phyloP scores from a whole-genome alignment of 176 grass and related monocot species.

The Poa annua region DNA sequence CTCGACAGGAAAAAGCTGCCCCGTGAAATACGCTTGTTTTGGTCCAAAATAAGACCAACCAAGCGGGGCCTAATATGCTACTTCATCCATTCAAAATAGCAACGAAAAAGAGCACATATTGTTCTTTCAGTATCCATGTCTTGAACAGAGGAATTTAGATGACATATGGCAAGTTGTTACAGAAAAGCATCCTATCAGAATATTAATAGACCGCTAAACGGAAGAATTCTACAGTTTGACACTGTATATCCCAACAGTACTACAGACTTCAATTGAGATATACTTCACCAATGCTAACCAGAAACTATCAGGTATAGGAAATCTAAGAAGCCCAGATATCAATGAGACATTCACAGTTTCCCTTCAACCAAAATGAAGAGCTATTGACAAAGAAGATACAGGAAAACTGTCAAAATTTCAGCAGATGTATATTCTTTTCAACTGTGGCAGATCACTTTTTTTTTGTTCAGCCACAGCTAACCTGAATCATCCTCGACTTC shows the following conservation, averaged over 20 bases:
- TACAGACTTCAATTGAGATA: neutral
- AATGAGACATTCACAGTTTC: constrained; percentile 16
- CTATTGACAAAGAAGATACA: constrained; percentile 29
- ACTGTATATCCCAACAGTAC: neutral
- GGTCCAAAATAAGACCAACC: no score
- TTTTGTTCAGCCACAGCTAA: neutral
- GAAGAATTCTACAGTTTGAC: neutral
- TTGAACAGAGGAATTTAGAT: neutral
- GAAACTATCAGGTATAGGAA: neutral
- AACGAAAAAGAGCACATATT: neutral
- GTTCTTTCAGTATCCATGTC: neutral
- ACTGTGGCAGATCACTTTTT: constrained; percentile 6
- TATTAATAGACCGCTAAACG: neutral
- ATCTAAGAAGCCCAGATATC: neutral
- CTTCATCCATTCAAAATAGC: no score
- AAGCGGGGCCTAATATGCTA: no score
- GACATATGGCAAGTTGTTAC: neutral
- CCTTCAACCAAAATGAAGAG: constrained; percentile 10
- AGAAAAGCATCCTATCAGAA: neutral
- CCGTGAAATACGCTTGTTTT: no score
- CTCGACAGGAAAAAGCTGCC: no score
- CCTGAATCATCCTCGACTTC: constrained; percentile 30
- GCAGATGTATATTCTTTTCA: constrained; percentile 26
- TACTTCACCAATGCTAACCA: neutral
- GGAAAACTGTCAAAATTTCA: neutral